phyloP scores from a whole-genome alignment of 371 early-diverging fungal species.

The Amoeboaphelidium protococcarum region DNA sequence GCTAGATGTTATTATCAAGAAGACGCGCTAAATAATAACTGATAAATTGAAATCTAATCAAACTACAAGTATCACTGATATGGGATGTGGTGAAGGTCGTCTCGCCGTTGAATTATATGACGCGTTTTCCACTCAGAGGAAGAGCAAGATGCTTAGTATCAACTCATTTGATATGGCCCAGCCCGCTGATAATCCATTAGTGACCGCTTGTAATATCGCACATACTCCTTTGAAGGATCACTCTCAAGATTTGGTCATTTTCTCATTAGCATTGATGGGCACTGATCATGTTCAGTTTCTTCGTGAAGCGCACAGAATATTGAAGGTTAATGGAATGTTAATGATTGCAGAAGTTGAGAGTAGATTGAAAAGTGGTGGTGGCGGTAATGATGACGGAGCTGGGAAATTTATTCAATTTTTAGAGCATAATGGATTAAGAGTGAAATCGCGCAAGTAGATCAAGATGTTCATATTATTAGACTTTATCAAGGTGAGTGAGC shows the following conservation, averaged over 20 bases:
- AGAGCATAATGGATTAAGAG: too few species aligned
- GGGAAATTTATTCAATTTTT: too few species aligned
- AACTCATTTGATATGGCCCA: not conserved
- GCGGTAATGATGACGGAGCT: too few species aligned
- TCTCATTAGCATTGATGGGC: not conserved
- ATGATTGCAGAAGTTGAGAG: not conserved
- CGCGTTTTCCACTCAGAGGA: not conserved
- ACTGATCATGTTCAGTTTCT: not conserved
- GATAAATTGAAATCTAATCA: not conserved
- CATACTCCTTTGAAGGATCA: not conserved
- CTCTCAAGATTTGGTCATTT: not conserved
- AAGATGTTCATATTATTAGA: too few species aligned
- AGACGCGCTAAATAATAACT: not conserved
- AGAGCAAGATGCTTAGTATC: not conserved
- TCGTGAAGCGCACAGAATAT: not conserved
- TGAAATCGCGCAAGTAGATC: too few species aligned
- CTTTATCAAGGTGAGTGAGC: too few species aligned
- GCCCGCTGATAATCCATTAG: not conserved
- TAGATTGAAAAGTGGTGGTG: not conserved
- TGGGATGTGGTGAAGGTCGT: not conserved
- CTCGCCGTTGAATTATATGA: not conserved
- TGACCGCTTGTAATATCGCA: not conserved
- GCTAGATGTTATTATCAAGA: not conserved
- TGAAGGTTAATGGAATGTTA: not conserved
- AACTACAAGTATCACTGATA: not conserved